Evolutionary conservation across 2,329 filamentous ascomycete species (phyloP), one percentile per base, ranked within the genome.

Genomic region (Podosphaera xanthii): DNA sequence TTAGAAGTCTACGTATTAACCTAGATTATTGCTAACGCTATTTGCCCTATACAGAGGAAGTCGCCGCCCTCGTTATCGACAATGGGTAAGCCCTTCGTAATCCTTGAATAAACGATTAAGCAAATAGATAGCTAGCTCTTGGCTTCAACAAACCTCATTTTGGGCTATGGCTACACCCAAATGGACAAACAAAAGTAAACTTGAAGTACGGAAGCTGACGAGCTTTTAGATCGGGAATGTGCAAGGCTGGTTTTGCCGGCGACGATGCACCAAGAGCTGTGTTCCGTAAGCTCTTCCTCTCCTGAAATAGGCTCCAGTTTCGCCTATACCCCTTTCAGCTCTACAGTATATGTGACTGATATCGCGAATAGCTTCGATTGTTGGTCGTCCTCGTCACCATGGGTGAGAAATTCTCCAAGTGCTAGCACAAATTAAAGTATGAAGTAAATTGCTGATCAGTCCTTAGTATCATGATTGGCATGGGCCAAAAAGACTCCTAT

Each of bases 241-340:
- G 92, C 81, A 98, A 98, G 83, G 92, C 92, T 86, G 92, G 92
- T 90, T 98, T 98, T 79, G 92, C 92, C 81, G 92, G 92, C 89
- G 92, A 98, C 74, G 92, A 98, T 86, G 92, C 92, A 78, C 92
- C 92, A 75, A 85, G 92, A 83, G 92, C 92, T 78, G 92, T 98
- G 75, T 98, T 98, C 84, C 92, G 91, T 97, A 86, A 95, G 91
- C 90, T 63, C 66, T 65, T 67, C 40, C 14, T 64, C 61, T 40
- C 10, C 36, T 22, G 22, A 22, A 22, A 22, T 22, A 1, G 36
- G 10, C 36, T 10, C 5, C 36, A 40, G 36, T 10, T 64, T 66
- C 67, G 67, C 65, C 65, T 42, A 56, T 44, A 57, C 38, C 3
- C 59, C 10, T 31, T 44, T 35, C 31, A 50, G 9, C 12, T 34